phyloP scores from a whole-genome alignment of 2,329 filamentous ascomycete genomes.

The Sphaerulina vaccinii region DNA sequence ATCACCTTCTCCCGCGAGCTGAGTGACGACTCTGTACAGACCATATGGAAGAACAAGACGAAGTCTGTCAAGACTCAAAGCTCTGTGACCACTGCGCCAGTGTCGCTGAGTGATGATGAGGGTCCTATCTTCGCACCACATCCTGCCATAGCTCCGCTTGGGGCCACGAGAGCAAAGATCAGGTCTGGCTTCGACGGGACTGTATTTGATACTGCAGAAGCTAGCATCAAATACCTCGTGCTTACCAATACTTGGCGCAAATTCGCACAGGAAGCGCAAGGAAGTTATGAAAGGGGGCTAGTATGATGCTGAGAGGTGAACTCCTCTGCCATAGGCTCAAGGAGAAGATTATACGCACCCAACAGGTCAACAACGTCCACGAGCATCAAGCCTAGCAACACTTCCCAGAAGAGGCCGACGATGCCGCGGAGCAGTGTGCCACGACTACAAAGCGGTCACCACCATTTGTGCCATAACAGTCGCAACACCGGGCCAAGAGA shows the following conservation, averaged over 20 bases:
- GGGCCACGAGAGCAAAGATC: constrained; percentile 18
- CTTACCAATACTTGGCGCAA: constrained; percentile 66
- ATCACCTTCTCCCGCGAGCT: constrained; percentile 17
- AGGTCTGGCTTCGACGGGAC: constrained; percentile 45
- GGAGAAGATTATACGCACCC: too few relatives aligned
- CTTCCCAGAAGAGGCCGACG: too few relatives aligned
- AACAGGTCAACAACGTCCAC: too few relatives aligned
- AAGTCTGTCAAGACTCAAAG: constrained; percentile 3
- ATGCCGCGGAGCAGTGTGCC: too few relatives aligned
- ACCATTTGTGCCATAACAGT: too few relatives aligned
- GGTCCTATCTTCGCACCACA: constrained; percentile 16
- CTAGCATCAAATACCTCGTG: constrained; percentile 65
- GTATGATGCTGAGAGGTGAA: too few relatives aligned
- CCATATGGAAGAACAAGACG: constrained; percentile 5
- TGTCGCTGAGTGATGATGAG: constrained; percentile 10
- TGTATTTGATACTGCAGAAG: constrained; percentile 60
- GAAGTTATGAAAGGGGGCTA: constrained; percentile 1
- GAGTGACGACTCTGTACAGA: constrained; percentile 15
- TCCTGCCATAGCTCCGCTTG: constrained; percentile 17
- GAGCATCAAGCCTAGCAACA: too few relatives aligned
- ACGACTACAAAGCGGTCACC: too few relatives aligned
- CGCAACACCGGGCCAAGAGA: too few relatives aligned
- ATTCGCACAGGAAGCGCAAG: constrained; percentile 19
- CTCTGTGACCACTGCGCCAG: too few relatives aligned
- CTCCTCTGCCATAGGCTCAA: too few relatives aligned